These are phyloP conservation scores for Blepharisma japonicum DNA, from an alignment of 73 alveolate species.

Conservation along the genomic window DNA sequence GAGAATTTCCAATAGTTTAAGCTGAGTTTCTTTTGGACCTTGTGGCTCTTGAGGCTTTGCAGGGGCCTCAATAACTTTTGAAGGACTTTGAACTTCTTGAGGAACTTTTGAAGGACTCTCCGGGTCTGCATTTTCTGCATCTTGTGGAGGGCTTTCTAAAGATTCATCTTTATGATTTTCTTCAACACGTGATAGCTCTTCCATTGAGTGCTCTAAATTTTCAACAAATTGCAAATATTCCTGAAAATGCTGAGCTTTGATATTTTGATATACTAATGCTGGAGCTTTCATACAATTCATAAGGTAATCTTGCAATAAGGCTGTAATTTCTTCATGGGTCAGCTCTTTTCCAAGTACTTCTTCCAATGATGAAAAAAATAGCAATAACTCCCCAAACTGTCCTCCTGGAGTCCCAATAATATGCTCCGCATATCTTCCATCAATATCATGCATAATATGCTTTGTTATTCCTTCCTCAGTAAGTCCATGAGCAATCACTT, in stretches of 20 bases:
- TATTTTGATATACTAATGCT: not conserved
- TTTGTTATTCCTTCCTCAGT: conserved; percentile 48
- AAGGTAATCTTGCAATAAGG: not conserved
- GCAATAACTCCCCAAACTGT: conserved; percentile 52
- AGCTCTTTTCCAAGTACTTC: conserved; percentile 33
- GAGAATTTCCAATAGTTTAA: not conserved
- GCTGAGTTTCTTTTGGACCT: not conserved
- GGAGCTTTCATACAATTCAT: conserved; percentile 14
- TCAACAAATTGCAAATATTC: too few species aligned
- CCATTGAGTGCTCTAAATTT: too few species aligned
- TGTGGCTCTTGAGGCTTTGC: not conserved
- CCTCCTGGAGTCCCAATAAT: conserved; percentile 55
- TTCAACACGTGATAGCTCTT: not conserved
- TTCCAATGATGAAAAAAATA: conserved; percentile 40
- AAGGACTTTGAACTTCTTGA: not conserved
- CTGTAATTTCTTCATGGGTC: not conserved
- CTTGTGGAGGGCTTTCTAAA: not conserved
- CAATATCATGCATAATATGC: conserved; percentile 43
- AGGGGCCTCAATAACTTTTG: not conserved
- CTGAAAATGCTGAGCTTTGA: not conserved
- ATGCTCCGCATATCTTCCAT: conserved; percentile 40
- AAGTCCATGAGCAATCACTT: conserved; percentile 54
- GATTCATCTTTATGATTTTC: not conserved
- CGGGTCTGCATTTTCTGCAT: not conserved
- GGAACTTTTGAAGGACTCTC: conserved; percentile 12